Conservation (phyloP, 2,329 filamentous ascomycete species). For the Hypoxylon sp. region DNA sequence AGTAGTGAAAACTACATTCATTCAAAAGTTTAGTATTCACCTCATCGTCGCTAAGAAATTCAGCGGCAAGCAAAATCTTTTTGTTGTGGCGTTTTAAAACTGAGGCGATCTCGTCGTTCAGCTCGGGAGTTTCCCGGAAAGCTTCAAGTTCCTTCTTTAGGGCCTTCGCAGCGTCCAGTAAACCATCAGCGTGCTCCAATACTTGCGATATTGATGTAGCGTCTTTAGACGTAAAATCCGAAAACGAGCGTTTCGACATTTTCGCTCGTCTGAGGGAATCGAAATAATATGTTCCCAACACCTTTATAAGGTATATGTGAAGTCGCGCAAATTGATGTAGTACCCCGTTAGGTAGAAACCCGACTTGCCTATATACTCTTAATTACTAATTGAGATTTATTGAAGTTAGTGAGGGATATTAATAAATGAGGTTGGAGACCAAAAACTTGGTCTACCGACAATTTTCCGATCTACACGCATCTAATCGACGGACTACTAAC, state of each 20-base stretch:
- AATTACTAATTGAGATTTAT: not conserved
- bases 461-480: conserved; percentile 18
- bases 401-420: conserved; percentile 1
- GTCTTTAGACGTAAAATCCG: conserved; percentile 49
- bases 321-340: not conserved
- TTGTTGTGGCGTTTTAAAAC: conserved; percentile 47
- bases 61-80: conserved; percentile 45
- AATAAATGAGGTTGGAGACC: not conserved
- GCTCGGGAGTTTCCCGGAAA: conserved; percentile 36
- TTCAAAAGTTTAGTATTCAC: conserved; percentile 28
- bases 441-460: conserved; percentile 7
- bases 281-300: not conserved
- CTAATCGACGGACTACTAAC: not conserved
- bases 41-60: conserved; percentile 45
- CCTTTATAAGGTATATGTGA: not conserved
- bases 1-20: conserved; percentile 12
- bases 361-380: not conserved
- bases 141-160: conserved; percentile 54
- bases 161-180: conserved; percentile 58
- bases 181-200: conserved; percentile 57
- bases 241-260: conserved; percentile 60
- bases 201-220: conserved; percentile 52
- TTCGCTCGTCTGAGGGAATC: conserved; percentile 11
- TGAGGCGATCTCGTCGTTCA: conserved; percentile 38
- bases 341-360: not conserved